These are phyloP conservation scores for Omphalea diandra DNA, from an alignment of 441 rosid species.

Conservation along the genomic window DNA sequence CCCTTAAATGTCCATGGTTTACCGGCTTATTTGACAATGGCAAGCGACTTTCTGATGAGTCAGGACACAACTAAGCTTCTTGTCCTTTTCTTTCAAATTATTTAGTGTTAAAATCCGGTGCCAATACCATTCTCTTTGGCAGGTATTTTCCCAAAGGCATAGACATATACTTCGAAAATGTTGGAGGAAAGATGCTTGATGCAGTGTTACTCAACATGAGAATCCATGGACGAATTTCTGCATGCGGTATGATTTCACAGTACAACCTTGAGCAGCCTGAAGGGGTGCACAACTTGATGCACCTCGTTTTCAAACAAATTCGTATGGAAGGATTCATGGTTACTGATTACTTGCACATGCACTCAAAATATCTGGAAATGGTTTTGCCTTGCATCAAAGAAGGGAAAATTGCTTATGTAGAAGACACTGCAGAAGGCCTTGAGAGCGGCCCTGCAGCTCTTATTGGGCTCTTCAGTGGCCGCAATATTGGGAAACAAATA, in stretches of 20 bases:
- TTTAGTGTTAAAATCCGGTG: background rate
- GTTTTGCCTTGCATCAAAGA: slow-evolving; percentile 30
- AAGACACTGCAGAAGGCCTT: slow-evolving; percentile 35
- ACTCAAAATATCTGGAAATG: slow-evolving; percentile 29
- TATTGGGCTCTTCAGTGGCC: slow-evolving; percentile 32
- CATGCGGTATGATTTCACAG: slow-evolving; percentile 41
- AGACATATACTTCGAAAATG: slow-evolving; percentile 48
- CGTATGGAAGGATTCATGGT: slow-evolving; percentile 32
- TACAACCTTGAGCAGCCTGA: slow-evolving; percentile 35
- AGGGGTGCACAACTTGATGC: slow-evolving; percentile 31
- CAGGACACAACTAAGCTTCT: background rate
- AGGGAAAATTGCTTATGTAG: slow-evolving; percentile 37
- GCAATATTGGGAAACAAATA: slow-evolving; percentile 38
- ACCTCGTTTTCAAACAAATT: slow-evolving; percentile 19
- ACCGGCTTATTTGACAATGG: background rate
- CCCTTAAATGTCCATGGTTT: background rate
- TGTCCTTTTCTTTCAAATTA: background rate
- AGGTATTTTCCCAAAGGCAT: slow-evolving; percentile 45
- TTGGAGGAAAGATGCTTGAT: slow-evolving; percentile 49
- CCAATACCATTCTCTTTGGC: background rate
- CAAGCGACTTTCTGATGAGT: background rate
- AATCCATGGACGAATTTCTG: slow-evolving; percentile 30
- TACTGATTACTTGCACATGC: slow-evolving; percentile 11
- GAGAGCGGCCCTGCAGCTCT: slow-evolving; percentile 38
- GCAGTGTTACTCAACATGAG: slow-evolving; percentile 45